phyloP scores from a whole-genome alignment of 768 basidiomycete species.

The Russula dissimulans region DNA sequence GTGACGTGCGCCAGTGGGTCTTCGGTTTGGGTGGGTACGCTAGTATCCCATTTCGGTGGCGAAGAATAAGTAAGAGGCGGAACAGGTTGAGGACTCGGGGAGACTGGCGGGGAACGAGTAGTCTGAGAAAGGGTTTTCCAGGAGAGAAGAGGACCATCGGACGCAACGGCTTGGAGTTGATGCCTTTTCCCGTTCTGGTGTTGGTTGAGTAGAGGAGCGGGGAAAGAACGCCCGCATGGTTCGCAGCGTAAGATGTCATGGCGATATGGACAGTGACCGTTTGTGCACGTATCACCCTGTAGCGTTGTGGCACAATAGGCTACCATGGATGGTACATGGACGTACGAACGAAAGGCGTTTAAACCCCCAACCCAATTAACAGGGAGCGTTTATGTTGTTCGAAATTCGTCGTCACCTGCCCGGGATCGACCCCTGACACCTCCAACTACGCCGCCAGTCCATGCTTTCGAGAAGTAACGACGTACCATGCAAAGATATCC shows the following conservation, averaged over 20 bases:
- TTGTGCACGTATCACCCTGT: constrained; percentile 16
- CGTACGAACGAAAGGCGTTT: too few species aligned
- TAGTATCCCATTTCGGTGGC: neutral
- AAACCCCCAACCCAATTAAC: too few species aligned
- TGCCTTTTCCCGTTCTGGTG: neutral
- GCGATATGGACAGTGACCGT: constrained; percentile 9
- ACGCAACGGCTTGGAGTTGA: neutral
- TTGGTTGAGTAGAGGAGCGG: neutral
- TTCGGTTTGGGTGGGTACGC: neutral
- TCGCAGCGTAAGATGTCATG: constrained; percentile 23
- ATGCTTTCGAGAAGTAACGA: neutral
- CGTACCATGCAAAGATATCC: neutral
- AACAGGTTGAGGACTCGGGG: neutral
- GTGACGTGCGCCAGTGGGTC: neutral
- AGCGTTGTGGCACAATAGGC: constrained; percentile 1
- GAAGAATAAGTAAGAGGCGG: neutral
- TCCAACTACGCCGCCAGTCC: neutral
- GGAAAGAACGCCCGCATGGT: constrained; percentile 16
- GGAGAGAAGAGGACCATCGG: neutral
- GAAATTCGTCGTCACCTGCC: too few species aligned
- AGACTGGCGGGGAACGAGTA: neutral
- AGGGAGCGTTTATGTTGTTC: too few species aligned
- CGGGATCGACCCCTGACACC: neutral
- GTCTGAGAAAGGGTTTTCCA: neutral
- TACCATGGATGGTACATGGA: constrained; percentile 5